phyloP scores from a whole-genome alignment of 441 rosid species.

The Francoa sonchifolia region DNA sequence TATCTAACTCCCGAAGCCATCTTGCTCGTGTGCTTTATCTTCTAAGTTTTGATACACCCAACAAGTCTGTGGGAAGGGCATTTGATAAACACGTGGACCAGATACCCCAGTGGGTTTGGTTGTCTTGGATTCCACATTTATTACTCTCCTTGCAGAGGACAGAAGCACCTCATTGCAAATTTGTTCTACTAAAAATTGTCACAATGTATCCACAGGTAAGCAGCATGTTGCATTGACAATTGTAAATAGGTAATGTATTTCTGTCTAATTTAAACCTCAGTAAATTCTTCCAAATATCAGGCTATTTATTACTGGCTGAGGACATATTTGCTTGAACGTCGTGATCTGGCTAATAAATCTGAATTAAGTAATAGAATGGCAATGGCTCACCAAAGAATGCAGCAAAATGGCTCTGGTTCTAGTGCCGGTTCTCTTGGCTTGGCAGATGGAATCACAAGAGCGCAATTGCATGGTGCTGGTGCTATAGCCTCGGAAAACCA shows the following conservation, averaged over 20 bases:
- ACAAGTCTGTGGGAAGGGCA: slow-evolving; percentile 89
- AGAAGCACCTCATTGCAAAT: slow-evolving; percentile 97
- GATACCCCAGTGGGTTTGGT: slow-evolving; percentile 99
- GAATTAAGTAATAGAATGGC: slow-evolving; percentile 59
- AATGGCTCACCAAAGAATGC: slow-evolving; percentile 85
- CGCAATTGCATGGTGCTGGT: slow-evolving; percentile 42
- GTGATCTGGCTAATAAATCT: slow-evolving; percentile 88
- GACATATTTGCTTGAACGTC: slow-evolving; percentile 93
- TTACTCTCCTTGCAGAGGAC: slow-evolving; percentile 95
- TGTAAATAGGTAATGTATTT: neutral
- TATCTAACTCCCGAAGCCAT: slow-evolving; percentile 93
- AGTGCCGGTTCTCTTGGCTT: slow-evolving; percentile 42
- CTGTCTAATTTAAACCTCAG: neutral
- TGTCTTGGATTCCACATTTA: slow-evolving; percentile 96
- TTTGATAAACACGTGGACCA: slow-evolving; percentile 93
- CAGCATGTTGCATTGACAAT: neutral
- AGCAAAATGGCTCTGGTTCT: slow-evolving; percentile 48
- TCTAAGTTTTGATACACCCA: slow-evolving; percentile 90
- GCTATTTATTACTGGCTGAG: slow-evolving; percentile 98
- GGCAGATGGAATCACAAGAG: slow-evolving; percentile 42
- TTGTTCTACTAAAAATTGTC: slow-evolving; percentile 80
- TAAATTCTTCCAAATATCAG: slow-evolving; percentile 23
- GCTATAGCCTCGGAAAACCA: slow-evolving; percentile 49
- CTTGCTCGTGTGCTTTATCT: slow-evolving; percentile 93
- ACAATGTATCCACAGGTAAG: slow-evolving; percentile 78